Base-by-base conservation (phyloP, 805 yeast genomes). In the Nakazawaea holstii region DNA sequence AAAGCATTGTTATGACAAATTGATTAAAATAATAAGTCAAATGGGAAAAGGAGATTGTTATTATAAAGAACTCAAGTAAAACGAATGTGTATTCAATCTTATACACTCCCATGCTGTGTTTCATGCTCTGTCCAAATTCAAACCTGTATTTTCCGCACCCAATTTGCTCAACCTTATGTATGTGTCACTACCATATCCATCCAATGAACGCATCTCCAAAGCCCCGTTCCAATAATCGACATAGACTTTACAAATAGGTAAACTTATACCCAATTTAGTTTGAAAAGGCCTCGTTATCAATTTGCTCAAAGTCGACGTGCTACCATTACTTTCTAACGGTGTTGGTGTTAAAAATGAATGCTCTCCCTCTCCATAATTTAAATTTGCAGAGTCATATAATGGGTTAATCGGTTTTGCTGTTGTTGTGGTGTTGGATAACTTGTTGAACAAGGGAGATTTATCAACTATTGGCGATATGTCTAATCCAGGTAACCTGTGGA, bases 181-280 rank as follows among this genome's bases (percentile, higher is more conserved):
- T 0, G 92, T 90, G 59, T 92, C 99, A 33, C 94, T 81, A 2
- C 99, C 99, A 56, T 84, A 88, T 2, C 97, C 97, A 50, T 89
- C 92, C 44, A 92, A 68, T 0, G 95, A 84, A 55, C 83, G 83
- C 74, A 92, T 78, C 50, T 82, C 83, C 43, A 92, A 65, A 44
- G 84, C 87, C 6, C 98, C 98, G 56, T 91, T 94, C 98, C 98
- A 92, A 64, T 92, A 92, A 56, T 92, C 97, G 0, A 96, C 88
- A 60, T 92, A 92, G 0, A 91, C 88, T 55, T 87, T 83, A 58
- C 96, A 86, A 85, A 92, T 82, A 0, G 98, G 97, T 51, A 92
- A 69, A 0, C 97, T 96, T 50, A 92, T 74, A 0, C 97, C 97
- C 28, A 92, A 66, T 45, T 85, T 86, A 56, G 76, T 77, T 50